phyloP scores from a whole-genome alignment of 1,284 basidiomycete species.

The Ceratobasidium sp. region DNA sequence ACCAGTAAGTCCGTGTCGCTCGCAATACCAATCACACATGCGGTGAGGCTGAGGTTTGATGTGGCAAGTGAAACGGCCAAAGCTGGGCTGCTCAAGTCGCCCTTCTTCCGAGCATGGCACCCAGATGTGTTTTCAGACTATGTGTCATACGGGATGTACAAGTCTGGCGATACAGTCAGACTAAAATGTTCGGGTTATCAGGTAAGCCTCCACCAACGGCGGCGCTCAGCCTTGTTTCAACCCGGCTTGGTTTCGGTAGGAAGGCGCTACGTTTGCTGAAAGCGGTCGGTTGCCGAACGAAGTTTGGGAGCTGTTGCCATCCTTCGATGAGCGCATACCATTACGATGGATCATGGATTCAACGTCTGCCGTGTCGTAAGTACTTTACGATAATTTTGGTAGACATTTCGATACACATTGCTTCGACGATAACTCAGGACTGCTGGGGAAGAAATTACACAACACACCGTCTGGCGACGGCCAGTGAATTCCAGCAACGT shows the following conservation, averaged over 20 bases:
- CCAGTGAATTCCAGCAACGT: constrained; percentile 71
- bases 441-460: constrained; percentile 59
- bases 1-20: constrained; percentile 60
- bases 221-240: neutral
- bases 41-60: neutral
- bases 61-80: constrained; percentile 72
- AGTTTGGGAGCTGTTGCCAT: constrained; percentile 62
- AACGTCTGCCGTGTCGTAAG: constrained; percentile 50
- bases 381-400: constrained; percentile 21
- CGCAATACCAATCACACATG: neutral
- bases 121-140: constrained; percentile 75
- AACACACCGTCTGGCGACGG: constrained; percentile 70
- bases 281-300: constrained; percentile 58
- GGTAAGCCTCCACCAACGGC: neutral
- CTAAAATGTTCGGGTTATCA: constrained; percentile 73
- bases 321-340: constrained; percentile 64
- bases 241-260: constrained; percentile 54
- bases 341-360: constrained; percentile 69
- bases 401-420: constrained; percentile 47
- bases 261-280: constrained; percentile 70
- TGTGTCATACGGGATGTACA: constrained; percentile 73
- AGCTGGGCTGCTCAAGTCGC: constrained; percentile 64
- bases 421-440: constrained; percentile 55
- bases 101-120: constrained; percentile 84
- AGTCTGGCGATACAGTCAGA: constrained; percentile 59